phyloP scores from a whole-genome alignment of 192 early-diverging fungal species.

The Linnemannia schmuckeri region DNA sequence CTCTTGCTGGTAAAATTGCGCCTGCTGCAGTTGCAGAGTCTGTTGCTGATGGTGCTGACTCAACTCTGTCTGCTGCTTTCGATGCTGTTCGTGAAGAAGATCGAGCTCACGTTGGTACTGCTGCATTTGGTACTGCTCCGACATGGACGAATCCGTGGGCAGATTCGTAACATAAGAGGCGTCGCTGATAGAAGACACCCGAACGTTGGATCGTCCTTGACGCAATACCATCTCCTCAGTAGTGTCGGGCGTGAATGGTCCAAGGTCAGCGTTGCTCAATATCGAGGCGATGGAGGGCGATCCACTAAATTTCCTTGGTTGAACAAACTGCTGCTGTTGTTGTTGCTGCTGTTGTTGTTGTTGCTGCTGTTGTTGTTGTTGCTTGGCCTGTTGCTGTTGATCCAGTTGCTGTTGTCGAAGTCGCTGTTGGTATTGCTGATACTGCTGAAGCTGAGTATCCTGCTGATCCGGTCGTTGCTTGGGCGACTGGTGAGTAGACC shows the following conservation, averaged over 20 bases:
- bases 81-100: conserved; percentile 40
- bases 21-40: conserved; percentile 38
- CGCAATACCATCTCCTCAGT: neutral
- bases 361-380: conserved; percentile 11
- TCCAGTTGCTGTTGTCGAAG: conserved; percentile 23
- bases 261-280: neutral
- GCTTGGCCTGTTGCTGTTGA: conserved; percentile 25
- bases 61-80: conserved; percentile 30
- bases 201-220: neutral
- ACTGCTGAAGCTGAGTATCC: neutral
- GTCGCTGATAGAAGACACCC: neutral
- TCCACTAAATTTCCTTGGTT: neutral
- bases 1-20: conserved; percentile 40
- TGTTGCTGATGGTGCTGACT: conserved; percentile 45
- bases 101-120: conserved; percentile 32
- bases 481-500: neutral
- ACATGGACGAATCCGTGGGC: neutral
- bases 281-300: neutral
- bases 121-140: conserved; percentile 18
- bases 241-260: neutral
- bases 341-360: conserved; percentile 1
- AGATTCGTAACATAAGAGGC: neutral
- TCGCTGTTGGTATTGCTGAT: conserved; percentile 23
- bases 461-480: conserved; percentile 2
- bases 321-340: neutral